Evolutionary conservation across 1,139 yeast species (phyloP), one percentile per base, ranked within the genome.

Genomic region (Protomyces inundatus): DNA sequence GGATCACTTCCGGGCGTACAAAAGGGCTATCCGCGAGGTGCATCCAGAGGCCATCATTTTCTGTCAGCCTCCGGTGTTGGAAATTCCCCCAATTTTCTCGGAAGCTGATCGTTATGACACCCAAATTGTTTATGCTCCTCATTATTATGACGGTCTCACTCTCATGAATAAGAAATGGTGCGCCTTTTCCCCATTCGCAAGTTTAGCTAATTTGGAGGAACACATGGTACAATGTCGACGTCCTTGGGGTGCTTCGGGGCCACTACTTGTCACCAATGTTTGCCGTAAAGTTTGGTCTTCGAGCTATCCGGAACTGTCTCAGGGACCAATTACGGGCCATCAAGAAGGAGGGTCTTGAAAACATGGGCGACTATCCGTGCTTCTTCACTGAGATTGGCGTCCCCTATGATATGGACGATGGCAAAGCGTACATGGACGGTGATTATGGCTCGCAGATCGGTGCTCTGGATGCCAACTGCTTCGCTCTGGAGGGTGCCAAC

Each of bases 381-480:
- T 76, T 91, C 51, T 84, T 93, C 80, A 85, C 96, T 0, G 98
- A 91, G 74, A 90, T 93, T n/a, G 98, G 98, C 2, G 88, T 91
- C 86, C 98, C 98, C 1, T 90, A 86, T 74, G 97, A 93, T 74
- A 88, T 91, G 96, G 93, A 91, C 73, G 80, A 82, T 66, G 88
- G 87, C 70, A 77, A 76, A 55, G 88, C 97, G 0, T 90, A 82
- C 71, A 72, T 73, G 0, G 80, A 79, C 64, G 90, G 91, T 0
- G 82, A 84, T 67, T 90, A 84, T 72, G 75, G 79, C 10, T 81
- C 89, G 0, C 98, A 91, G 71, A 86, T 88, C 2, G 79, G 82
- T 5, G 97, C 97, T 0, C 77, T 89, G 74, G 97, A 91, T 77
- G 96, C 97, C 0, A 74, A 90, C 56, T 80, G 86, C 34, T 82